Percentiles rank a stretch among this genome's conserved stretches.
These are phyloP conservation scores for Fusarium sacchari DNA, from an alignment of 2,329 filamentous ascomycete species.

Conservation along the genomic window DNA sequence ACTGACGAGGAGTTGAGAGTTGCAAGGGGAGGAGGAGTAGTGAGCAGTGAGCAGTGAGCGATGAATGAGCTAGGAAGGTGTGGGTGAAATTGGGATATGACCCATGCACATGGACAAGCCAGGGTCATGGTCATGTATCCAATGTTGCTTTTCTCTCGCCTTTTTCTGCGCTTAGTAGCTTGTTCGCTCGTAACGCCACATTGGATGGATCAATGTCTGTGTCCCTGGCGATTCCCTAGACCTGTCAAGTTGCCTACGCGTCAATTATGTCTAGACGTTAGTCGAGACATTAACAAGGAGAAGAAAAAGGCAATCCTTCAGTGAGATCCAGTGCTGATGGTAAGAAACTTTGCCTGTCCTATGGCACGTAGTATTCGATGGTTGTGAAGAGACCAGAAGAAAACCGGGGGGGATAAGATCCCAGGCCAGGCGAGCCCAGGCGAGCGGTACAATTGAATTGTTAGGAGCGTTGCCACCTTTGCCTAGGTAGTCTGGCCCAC, in stretches of 20 bases:
- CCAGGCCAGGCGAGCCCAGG: constrained; percentile 8
- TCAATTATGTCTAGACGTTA: neutral
- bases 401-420: constrained; percentile 14
- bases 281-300: neutral
- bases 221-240: constrained; percentile 13
- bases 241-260: neutral
- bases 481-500: constrained; percentile 3
- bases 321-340: neutral
- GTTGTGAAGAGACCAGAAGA: neutral
- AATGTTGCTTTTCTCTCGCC: neutral
- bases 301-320: constrained; percentile 8
- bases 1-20: neutral
- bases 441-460: constrained; percentile 22
- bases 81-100: constrained; percentile 14
- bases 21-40: neutral
- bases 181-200: constrained; percentile 41
- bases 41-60: neutral
- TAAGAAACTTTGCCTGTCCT: neutral
- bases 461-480: too few species aligned
- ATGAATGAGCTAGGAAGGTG: constrained; percentile 1
- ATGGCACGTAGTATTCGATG: neutral
- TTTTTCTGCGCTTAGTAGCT: constrained; percentile 28
- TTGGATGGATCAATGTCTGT: constrained; percentile 27
- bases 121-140: neutral
- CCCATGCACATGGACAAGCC: constrained; percentile 34